Percentiles rank a stretch among this genome's conserved stretches.
Evolutionary conservation across 1,139 yeast genomes (phyloP).

Genomic region (Scheffersomyces quercinus): DNA sequence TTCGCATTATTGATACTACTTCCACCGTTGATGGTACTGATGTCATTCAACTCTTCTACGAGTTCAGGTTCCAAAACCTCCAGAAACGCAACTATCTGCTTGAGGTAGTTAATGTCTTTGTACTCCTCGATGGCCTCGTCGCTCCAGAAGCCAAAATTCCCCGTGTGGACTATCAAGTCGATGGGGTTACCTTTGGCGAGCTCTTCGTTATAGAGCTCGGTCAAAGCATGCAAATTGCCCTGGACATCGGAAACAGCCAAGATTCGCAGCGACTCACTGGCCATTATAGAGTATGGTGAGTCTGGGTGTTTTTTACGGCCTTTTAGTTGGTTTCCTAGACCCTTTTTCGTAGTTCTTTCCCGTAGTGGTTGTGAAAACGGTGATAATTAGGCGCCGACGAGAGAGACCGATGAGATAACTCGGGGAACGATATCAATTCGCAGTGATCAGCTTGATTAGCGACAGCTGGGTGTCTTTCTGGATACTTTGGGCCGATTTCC

Average conservation of each 20-base stretch:
- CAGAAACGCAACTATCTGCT: constrained; percentile 71
- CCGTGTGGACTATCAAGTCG: constrained; percentile 63
- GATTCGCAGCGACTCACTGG: constrained; percentile 11
- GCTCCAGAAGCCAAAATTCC: constrained; percentile 80
- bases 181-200: constrained; percentile 12
- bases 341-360: no score
- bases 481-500: no score
- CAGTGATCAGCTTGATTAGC: no score
- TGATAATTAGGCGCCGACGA: no score
- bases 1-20: constrained; percentile 8
- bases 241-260: constrained; percentile 36
- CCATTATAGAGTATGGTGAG: no score
- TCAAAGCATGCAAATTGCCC: constrained; percentile 29
- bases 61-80: constrained; percentile 53
- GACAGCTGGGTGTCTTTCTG: no score
- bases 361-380: no score
- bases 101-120: constrained; percentile 54
- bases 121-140: constrained; percentile 50
- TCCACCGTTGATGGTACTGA: constrained; percentile 40
- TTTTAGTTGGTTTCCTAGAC: no score
- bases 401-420: no score
- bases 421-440: no score
- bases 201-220: constrained; percentile 18
- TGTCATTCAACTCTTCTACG: constrained; percentile 47
- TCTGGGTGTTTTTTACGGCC: no score